Evolutionary conservation across 2,329 filamentous ascomycete species (phyloP), one percentile per base, ranked within the genome.

Genomic region (Ophiostoma sp.): DNA sequence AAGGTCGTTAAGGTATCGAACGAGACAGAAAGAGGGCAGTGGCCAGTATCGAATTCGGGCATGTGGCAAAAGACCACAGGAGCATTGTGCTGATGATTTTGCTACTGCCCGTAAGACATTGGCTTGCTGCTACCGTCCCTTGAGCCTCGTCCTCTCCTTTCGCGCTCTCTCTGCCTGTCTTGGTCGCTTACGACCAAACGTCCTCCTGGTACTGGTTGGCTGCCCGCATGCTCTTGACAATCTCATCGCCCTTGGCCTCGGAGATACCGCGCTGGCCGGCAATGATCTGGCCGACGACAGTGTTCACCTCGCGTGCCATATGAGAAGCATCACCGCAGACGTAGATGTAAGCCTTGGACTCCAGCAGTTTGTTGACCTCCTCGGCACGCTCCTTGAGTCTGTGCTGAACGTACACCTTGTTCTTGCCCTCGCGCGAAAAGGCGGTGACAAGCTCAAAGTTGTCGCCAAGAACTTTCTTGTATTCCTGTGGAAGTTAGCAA

Each of bases 381-480:
- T 91, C 85, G 69, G 91, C 88, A 66, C 88, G 84, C 78, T 98
- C 92, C 80, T 91, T 89, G 70, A 99, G 84, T 71, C 91, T 86
- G 79, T 99, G 93, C 80, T 99, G 95, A 36, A 99, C 95, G 76
- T 99, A 99, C 49, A 99, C 91, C 81, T 99, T 99, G 78, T 95
- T 85, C 60, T 88, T 78, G 0, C 86, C 83, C 70, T 97, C 92
- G 73, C 95, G 88, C n/a, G 95, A 99, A 80, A 99, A 99, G 58
- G 95, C 95, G 14, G 91, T 96, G 77, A 97, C 85, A 73, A 99
- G 83, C 77, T 93, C 89, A 75, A 99, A 95, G 63, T 90, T 91
- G 79, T 96, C 92, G 70, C 93, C 93, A 62, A 99, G 86, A 68
- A 84, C 85, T 74, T 92, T 82, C 78, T 93, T 89, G 81, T 92